These are phyloP conservation scores for Elaeis oleifera DNA, from an alignment of 202 grass and related monocot genomes.

Conservation along the genomic window DNA sequence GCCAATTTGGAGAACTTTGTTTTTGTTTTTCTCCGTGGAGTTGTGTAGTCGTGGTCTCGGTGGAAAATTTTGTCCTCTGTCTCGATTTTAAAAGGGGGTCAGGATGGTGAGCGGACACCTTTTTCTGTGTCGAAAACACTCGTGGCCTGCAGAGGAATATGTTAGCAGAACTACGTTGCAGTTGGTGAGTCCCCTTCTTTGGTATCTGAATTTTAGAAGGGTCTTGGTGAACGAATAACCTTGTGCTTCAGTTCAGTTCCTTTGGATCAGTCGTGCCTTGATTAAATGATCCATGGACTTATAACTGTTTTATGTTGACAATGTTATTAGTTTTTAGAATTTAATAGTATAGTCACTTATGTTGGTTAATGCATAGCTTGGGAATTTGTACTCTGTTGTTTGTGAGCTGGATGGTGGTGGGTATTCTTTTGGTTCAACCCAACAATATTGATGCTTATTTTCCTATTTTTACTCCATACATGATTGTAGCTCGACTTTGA, in stretches of 20 bases:
- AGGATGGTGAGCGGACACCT: conserved; percentile 75
- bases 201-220: background rate
- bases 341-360: too few species aligned
- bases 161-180: conserved; percentile 44
- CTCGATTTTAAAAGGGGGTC: background rate
- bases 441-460: background rate
- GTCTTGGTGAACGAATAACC: background rate
- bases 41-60: too few species aligned
- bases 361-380: too few species aligned
- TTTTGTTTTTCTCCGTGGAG: too few species aligned
- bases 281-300: too few species aligned
- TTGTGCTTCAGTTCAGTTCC: too few species aligned
- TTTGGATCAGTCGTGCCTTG: too few species aligned
- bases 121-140: conserved; percentile 51
- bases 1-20: too few species aligned
- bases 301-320: too few species aligned
- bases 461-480: conserved; percentile 12
- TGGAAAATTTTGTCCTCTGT: background rate
- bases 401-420: background rate
- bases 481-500: conserved; percentile 77
- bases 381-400: too few species aligned
- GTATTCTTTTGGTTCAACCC: background rate
- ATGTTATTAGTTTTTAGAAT: too few species aligned
- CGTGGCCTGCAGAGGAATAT: conserved; percentile 75
- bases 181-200: conserved; percentile 24